Evolutionary conservation across 805 yeast species (phyloP), one percentile per base, ranked within the genome.

Genomic region (Myxozyma kluyveri): DNA sequence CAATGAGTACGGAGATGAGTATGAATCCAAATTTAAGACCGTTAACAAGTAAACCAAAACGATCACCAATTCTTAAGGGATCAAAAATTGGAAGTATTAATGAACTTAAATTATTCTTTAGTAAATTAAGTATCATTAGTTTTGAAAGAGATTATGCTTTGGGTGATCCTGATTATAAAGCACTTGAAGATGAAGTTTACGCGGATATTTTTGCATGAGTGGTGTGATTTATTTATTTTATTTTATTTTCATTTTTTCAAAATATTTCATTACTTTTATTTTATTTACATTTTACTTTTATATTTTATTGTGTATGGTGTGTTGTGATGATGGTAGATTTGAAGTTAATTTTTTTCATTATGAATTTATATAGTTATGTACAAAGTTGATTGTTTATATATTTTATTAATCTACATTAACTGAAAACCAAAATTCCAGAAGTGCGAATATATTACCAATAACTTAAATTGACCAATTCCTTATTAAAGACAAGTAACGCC

Each of bases 91-190:
- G 65, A 1, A 67, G 70, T 33, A 59, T 82, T 12, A 67, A 72
- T 1, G 76, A 79, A 29, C 68, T 88, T 58, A 77, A 80, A 44
- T 75, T 75, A 14, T 88, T 85, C 63, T 86, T 86, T 62, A 82
- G 81, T 53, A 79, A 78, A 43, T 67, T 87, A 47, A 79, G 89
- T 52, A 75, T 82, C 4, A 51, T 52, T 4, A 52, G 47, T 18
- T 54, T 37, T 39, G 60, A 53, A 39, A 48, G 60, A 3, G 48
- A 44, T 5, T 56, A 49, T 33, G 23, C 55, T 9, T 41, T 56
- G 6, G 52, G 58, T 21, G 51, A 18, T 21, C 49, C 53, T 12
- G 57, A 56, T 26, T 9, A 43, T 14, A 26, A 18, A 4, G 48
- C 50, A 3, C 27, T 51, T 21, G 60, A 56, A 21, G 49, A 43